These are phyloP conservation scores for Triticum urartu DNA, from an alignment of 176 grass and related monocot genomes.

Conservation along the genomic window DNA sequence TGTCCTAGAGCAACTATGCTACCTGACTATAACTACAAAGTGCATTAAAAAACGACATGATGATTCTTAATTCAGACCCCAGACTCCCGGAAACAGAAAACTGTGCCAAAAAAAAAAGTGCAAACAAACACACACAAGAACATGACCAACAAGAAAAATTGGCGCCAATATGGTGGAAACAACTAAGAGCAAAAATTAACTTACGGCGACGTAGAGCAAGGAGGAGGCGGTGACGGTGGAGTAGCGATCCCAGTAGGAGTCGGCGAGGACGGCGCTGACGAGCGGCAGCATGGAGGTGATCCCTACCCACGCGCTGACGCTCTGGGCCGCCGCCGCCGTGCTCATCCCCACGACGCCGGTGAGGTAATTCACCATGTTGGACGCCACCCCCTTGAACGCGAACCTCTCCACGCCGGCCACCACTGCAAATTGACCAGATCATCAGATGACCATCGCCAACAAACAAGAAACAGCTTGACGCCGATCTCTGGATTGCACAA, in stretches of 20 bases:
- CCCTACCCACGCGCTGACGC: constrained; percentile 72
- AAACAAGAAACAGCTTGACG: no score
- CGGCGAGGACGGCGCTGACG: constrained; percentile 57
- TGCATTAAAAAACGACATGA: not conserved
- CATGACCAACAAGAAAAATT: not conserved
- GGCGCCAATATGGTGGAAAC: not conserved
- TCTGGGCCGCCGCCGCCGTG: constrained; percentile 77
- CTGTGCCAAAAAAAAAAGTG: not conserved
- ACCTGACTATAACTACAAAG: not conserved
- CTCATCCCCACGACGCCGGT: constrained; percentile 75
- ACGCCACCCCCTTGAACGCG: constrained; percentile 86
- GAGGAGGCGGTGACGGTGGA: constrained; percentile 65
- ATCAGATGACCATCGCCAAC: not conserved
- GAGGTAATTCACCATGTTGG: constrained; percentile 87
- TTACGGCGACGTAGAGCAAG: constrained; percentile 76
- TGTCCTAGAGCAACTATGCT: not conserved
- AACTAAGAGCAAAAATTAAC: not conserved
- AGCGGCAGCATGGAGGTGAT: constrained; percentile 89
- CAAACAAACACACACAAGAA: not conserved
- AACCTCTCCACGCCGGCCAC: constrained; percentile 86
- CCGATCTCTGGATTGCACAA: no score
- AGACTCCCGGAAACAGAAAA: not conserved
- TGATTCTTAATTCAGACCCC: not conserved
- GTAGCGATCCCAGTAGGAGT: constrained; percentile 87
- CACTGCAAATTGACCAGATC: constrained; percentile 39